Base-by-base conservation (phyloP, 148 eudicot species). In the Rhododendron ferrugineum region DNA sequence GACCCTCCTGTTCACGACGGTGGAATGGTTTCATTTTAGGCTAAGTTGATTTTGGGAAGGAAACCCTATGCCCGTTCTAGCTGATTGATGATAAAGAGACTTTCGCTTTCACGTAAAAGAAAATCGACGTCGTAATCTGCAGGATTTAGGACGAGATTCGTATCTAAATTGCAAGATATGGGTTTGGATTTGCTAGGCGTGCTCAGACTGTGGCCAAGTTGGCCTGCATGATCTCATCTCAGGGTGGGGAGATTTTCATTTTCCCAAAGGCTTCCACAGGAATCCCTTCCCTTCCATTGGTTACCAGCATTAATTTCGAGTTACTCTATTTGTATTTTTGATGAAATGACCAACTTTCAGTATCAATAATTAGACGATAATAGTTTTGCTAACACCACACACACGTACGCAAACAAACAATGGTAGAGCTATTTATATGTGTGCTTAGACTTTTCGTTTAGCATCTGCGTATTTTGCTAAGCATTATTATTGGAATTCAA, bases 131-230 rank as follows among this genome's bases (percentile, higher is more conserved):
- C 83, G 13, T 54, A 40, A 36, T 62, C 76, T 20, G 58, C 11
- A 66, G 7, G 49, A 66, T 82, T 40, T 5, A 68, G 84, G 77
- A 49, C 8, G 46, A 83, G 85, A 83, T 83, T 83, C 85, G 85
- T 83, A 83, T 83, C 85, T 9, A n/a, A 46, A 30, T 50, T n/a
- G 23, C 26, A 10, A 70, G 78, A 83, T 70, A 46, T 83, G 58
- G 58, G 8, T 66, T 66, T 66, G 40, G 76, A 46, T 13, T 47
- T 42, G n/a, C 3, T 23, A 56, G 72, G 50, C 36, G 36, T 34
- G 36, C 72, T 14, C 36, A 36, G 75, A 58, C 30, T 6, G 44
- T 13, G 52, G 72, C 49, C 52, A 11, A 20, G 22, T 62, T 58
- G 60, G 46, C 56, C 83, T n/a, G 9, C 22, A 40, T 34, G 72